A percentile compares a stretch with the other conserved stretches of the same genome.
phyloP scores from a whole-genome alignment of 1,139 yeast genomes.

The Magnusiomyces sp. region DNA sequence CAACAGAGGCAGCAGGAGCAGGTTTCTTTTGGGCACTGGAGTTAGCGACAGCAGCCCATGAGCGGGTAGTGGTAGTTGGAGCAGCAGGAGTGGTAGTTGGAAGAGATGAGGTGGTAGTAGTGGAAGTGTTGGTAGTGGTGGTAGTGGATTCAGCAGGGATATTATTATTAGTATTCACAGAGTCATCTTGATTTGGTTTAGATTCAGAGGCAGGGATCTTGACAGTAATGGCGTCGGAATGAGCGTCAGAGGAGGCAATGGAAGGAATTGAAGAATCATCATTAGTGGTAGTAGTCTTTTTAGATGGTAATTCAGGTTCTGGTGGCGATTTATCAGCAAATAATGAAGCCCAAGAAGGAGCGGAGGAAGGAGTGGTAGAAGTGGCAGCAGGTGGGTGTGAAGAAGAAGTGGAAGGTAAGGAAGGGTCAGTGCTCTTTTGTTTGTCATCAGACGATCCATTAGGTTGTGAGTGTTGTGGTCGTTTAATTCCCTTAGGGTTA shows the following conservation, averaged over 20 bases:
- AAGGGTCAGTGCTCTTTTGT: constrained; percentile 10
- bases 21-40: constrained; percentile 24
- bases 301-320: constrained; percentile 23
- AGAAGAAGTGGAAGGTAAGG: constrained; percentile 17
- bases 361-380: constrained; percentile 19
- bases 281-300: constrained; percentile 12
- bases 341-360: constrained; percentile 21
- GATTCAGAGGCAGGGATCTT: constrained; percentile 13
- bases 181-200: too few relatives aligned
- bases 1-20: constrained; percentile 14
- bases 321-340: constrained; percentile 21
- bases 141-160: constrained; percentile 5
- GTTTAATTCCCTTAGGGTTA: constrained; percentile 5
- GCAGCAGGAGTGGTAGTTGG: constrained; percentile 16
- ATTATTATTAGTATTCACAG: constrained; percentile 1
- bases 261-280: constrained; percentile 10
- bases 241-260: constrained; percentile 11
- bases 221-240: constrained; percentile 12
- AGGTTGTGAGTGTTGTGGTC: not conserved
- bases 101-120: constrained; percentile 11
- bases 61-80: constrained; percentile 17
- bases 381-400: constrained; percentile 16
- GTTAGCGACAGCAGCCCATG: constrained; percentile 38
- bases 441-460: not conserved
- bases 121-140: constrained; percentile 9